phyloP scores from a whole-genome alignment of 2,329 filamentous ascomycete genomes.

The Fusarium longipes region DNA sequence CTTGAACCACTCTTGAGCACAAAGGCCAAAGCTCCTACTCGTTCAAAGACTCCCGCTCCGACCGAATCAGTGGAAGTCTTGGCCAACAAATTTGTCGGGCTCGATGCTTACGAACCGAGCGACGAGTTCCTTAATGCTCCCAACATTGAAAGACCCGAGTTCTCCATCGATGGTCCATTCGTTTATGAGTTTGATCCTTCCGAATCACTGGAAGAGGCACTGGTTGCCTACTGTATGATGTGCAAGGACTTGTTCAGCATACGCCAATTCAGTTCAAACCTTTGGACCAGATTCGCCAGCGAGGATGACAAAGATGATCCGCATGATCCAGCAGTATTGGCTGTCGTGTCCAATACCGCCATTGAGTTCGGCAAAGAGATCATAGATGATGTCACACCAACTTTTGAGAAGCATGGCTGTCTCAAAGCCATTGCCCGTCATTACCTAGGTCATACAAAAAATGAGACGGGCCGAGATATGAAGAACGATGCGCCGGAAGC shows the following conservation, averaged over 20 bases:
- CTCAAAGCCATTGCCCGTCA: not conserved
- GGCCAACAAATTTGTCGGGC: not conserved
- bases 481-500: not conserved
- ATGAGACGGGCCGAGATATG: not conserved
- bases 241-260: slow-evolving; percentile 48
- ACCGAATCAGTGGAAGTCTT: not conserved
- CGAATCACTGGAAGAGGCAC: slow-evolving; percentile 40
- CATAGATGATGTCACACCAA: slow-evolving; percentile 47
- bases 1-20: slow-evolving; percentile 27
- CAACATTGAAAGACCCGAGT: slow-evolving; percentile 31
- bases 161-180: not conserved
- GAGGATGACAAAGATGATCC: not conserved
- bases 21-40: not conserved
- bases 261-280: not conserved
- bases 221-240: slow-evolving; percentile 45
- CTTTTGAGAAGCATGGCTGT: not conserved
- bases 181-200: slow-evolving; percentile 50
- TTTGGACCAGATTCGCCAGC: not conserved
- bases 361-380: slow-evolving; percentile 50
- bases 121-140: slow-evolving; percentile 50
- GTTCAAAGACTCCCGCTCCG: too few relatives aligned
- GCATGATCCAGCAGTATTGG: slow-evolving; percentile 41
- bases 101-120: not conserved
- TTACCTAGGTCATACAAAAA: not conserved
- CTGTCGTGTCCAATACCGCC: slow-evolving; percentile 54